These are phyloP conservation scores for Fistulinella staudtii DNA, from an alignment of 1,284 basidiomycete genomes.

Conservation along the genomic window DNA sequence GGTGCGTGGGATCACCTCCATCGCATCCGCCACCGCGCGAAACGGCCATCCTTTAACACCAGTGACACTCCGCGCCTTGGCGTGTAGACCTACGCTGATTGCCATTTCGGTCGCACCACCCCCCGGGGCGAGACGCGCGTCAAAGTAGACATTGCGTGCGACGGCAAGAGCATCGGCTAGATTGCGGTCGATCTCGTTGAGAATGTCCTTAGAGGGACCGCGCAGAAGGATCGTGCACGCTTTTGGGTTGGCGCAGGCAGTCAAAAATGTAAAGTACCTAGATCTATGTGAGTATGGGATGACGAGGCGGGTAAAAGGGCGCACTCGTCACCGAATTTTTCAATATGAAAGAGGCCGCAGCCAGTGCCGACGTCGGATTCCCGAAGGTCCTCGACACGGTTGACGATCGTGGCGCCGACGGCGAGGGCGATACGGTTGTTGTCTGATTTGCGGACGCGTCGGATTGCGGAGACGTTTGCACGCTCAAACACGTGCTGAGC, in stretches of 20 bases:
- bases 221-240: conserved; percentile 99
- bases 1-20: conserved; percentile 97
- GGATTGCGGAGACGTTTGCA: conserved; percentile 87
- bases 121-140: conserved; percentile 88
- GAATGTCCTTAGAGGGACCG: conserved; percentile 95
- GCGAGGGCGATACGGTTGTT: conserved; percentile 98
- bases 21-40: conserved; percentile 89
- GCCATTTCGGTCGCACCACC: conserved; percentile 99
- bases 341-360: conserved; percentile 94
- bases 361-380: conserved; percentile 89
- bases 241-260: conserved; percentile 89
- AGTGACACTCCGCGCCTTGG: conserved; percentile 73
- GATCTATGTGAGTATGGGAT: too few species aligned
- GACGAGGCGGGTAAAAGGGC: background rate
- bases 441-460: conserved; percentile 95
- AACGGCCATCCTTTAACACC: conserved; percentile 91
- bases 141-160: conserved; percentile 95
- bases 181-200: conserved; percentile 98
- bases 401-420: conserved; percentile 94
- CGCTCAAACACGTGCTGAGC: conserved; percentile 93
- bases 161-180: conserved; percentile 97
- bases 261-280: conserved; percentile 96
- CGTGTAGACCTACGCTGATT: conserved; percentile 85
- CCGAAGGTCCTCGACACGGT: conserved; percentile 92
- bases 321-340: conserved; percentile 96